These are phyloP conservation scores for Talaromyces islandicus DNA, from an alignment of 2,329 filamentous ascomycete species.

Conservation along the genomic window DNA sequence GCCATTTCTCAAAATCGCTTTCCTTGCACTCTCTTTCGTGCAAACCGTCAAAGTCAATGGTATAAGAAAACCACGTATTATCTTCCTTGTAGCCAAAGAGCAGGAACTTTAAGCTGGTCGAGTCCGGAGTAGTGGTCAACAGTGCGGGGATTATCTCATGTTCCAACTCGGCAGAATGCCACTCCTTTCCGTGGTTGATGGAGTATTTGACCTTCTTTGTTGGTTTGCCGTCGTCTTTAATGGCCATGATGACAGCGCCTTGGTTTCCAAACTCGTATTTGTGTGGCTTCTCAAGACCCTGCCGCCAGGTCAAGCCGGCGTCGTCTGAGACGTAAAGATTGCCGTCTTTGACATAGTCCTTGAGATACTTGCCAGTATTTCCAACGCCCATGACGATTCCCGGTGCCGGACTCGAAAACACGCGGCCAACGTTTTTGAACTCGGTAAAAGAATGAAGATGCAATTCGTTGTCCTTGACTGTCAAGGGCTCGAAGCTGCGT, in stretches of 20 bases:
- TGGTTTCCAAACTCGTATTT: slow-evolving; percentile 96
- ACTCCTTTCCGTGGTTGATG: slow-evolving; percentile 79
- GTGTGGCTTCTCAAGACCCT: slow-evolving; percentile 69
- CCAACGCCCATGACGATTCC: slow-evolving; percentile 92
- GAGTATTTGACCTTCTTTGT: slow-evolving; percentile 68
- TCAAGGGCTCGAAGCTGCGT: slow-evolving; percentile 71
- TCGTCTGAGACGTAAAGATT: slow-evolving; percentile 86
- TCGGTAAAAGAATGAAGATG: slow-evolving; percentile 92
- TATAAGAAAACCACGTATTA: slow-evolving; percentile 56
- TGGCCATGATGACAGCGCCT: slow-evolving; percentile 78
- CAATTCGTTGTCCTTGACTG: slow-evolving; percentile 59
- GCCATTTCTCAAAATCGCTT: slow-evolving; percentile 74
- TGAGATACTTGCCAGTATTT: slow-evolving; percentile 73
- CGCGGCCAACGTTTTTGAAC: slow-evolving; percentile 70
- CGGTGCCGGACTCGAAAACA: slow-evolving; percentile 90
- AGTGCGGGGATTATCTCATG: slow-evolving; percentile 64
- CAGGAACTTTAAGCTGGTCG: slow-evolving; percentile 86
- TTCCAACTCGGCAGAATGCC: slow-evolving; percentile 66
- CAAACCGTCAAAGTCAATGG: slow-evolving; percentile 77
- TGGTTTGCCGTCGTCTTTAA: slow-evolving; percentile 57
- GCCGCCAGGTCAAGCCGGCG: slow-evolving; percentile 78
- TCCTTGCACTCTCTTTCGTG: slow-evolving; percentile 73
- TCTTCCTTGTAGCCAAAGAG: slow-evolving; percentile 59
- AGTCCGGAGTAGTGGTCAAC: slow-evolving; percentile 85
- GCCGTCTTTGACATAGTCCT: slow-evolving; percentile 60